Percentiles rank a stretch among this genome's conserved stretches.
Conservation (phyloP, 1,139 yeast genomes). For the Lodderomyces orthopsilosis region DNA sequence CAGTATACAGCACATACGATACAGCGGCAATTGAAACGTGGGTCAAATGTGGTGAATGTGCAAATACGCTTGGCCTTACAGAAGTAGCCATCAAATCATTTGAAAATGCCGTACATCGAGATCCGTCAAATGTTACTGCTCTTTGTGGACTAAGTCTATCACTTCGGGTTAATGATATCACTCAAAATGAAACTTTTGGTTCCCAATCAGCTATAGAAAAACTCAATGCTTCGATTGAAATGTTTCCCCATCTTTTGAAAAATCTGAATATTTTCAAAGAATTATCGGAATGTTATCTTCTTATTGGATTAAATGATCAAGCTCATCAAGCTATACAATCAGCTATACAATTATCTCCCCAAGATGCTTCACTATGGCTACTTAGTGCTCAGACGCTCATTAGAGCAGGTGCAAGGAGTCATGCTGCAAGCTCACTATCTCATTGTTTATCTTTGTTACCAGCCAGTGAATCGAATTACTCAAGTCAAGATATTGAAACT, state of each 20-base stretch:
- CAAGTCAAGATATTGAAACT: slow-evolving; percentile 37
- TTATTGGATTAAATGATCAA: slow-evolving; percentile 47
- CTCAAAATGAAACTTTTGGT: slow-evolving; percentile 37
- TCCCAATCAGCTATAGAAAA: slow-evolving; percentile 43
- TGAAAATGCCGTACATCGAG: slow-evolving; percentile 45
- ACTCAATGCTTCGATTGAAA: slow-evolving; percentile 37
- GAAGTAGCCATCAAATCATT: slow-evolving; percentile 43
- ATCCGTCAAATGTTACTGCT: slow-evolving; percentile 40
- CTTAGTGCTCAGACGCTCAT: slow-evolving; percentile 46
- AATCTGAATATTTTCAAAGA: slow-evolving; percentile 43
- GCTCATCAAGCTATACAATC: slow-evolving; percentile 49
- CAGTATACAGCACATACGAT: slow-evolving; percentile 13
- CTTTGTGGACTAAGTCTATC: slow-evolving; percentile 42
- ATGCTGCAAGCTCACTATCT: slow-evolving; percentile 46
- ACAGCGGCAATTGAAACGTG: slow-evolving; percentile 41
- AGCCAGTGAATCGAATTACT: slow-evolving; percentile 21
- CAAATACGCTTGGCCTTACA: slow-evolving; percentile 40
- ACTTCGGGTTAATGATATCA: slow-evolving; percentile 37
- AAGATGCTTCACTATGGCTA: slow-evolving; percentile 46
- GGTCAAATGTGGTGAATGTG: slow-evolving; percentile 52
- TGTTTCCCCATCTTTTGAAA: slow-evolving; percentile 29
- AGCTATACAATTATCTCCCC: slow-evolving; percentile 42
- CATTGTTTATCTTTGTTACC: slow-evolving; percentile 43
- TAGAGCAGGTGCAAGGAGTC: slow-evolving; percentile 40
- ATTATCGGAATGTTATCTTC: slow-evolving; percentile 48